Evolutionary conservation across 805 yeast genomes (phyloP).

Genomic region (Suhomyces tanzawaensis): DNA sequence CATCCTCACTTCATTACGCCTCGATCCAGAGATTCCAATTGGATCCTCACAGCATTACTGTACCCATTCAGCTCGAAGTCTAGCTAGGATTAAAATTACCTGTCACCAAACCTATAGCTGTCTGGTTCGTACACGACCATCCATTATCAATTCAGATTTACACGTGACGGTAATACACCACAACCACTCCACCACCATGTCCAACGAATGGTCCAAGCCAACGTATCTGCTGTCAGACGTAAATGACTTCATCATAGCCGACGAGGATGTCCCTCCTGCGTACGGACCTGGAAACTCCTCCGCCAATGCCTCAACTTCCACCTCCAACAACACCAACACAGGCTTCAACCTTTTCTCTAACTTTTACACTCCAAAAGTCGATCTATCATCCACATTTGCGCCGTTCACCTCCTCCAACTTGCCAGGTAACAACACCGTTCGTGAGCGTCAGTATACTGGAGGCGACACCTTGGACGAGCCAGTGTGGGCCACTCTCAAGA

Average conservation of each 20-base stretch:
- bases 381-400: conserved; percentile 34
- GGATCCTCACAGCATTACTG: too few species aligned
- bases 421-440: conserved; percentile 22
- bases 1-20: too few species aligned
- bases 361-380: conserved; percentile 28
- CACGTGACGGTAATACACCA: too few species aligned
- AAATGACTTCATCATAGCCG: conserved; percentile 38
- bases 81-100: too few species aligned
- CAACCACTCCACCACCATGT: not conserved
- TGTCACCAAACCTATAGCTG: too few species aligned
- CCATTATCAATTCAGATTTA: too few species aligned
- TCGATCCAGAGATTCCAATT: too few species aligned
- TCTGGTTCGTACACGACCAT: too few species aligned
- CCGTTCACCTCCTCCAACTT: conserved; percentile 23
- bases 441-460: conserved; percentile 57
- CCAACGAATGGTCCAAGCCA: conserved; percentile 11
- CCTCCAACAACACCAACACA: conserved; percentile 2
- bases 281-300: not conserved
- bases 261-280: conserved; percentile 23
- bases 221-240: conserved; percentile 16
- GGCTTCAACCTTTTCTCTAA: conserved; percentile 10
- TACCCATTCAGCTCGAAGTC: too few species aligned
- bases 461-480: conserved; percentile 77
- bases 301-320: not conserved
- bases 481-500: conserved; percentile 49